Percentiles rank a stretch among this genome's conserved stretches.
phyloP scores from a whole-genome alignment of 306 rosid species.

The Cucumis hystrix region DNA sequence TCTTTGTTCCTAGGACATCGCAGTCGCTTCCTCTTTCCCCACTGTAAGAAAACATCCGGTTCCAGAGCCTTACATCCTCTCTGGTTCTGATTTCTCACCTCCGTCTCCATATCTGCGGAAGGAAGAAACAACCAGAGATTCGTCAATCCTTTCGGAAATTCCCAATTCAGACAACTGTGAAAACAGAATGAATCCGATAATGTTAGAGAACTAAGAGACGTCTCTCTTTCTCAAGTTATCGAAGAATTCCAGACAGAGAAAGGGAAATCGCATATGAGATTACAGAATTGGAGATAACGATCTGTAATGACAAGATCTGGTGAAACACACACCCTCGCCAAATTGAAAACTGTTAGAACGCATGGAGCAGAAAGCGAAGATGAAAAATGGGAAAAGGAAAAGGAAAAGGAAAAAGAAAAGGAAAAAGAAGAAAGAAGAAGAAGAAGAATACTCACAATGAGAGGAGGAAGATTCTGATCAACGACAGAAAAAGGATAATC shows the following conservation, averaged over 20 bases:
- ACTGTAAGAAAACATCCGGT: slow-evolving; percentile 65
- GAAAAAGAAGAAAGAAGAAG: neutral
- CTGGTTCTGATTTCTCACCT: slow-evolving; percentile 50
- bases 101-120: slow-evolving; percentile 44
- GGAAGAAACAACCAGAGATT: neutral
- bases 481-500: neutral
- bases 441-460: slow-evolving; percentile 24
- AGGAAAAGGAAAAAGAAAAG: neutral
- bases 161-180: neutral
- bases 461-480: neutral
- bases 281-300: neutral
- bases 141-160: neutral
- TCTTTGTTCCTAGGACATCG: slow-evolving; percentile 69
- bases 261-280: neutral
- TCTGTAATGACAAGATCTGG: slow-evolving; percentile 34
- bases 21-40: slow-evolving; percentile 54
- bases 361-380: slow-evolving; percentile 3
- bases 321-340: slow-evolving; percentile 1
- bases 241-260: neutral
- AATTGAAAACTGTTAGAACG: neutral
- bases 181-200: neutral
- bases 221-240: neutral
- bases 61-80: slow-evolving; percentile 32
- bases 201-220: neutral
- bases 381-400: neutral